Conservation (phyloP, 495 filamentous ascomycete species). For the Terfezia boudieri region DNA sequence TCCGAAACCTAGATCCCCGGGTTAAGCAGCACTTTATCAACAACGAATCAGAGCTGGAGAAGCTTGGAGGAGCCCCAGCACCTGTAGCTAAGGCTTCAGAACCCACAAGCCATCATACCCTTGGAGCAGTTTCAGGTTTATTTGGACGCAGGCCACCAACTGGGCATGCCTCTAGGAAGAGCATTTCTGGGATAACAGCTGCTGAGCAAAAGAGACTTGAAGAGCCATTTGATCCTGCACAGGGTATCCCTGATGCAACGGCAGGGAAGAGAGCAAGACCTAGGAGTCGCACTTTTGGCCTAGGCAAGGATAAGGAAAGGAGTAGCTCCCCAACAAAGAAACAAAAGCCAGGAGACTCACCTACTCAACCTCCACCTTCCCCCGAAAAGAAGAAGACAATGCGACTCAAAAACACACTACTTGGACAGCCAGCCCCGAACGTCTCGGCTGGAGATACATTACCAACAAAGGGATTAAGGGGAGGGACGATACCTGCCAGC, state of each 20-base stretch:
- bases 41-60: slow-evolving; percentile 37
- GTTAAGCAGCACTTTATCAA: slow-evolving; percentile 91
- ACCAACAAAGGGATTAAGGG: slow-evolving; percentile 23
- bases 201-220: slow-evolving; percentile 7
- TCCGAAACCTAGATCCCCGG: slow-evolving; percentile 65
- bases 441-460: slow-evolving; percentile 25
- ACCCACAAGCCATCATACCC: background rate
- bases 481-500: slow-evolving; percentile 11
- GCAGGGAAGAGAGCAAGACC: slow-evolving; percentile 30
- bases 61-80: slow-evolving; percentile 10
- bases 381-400: slow-evolving; percentile 26
- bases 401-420: slow-evolving; percentile 26
- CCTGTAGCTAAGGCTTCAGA: slow-evolving; percentile 3
- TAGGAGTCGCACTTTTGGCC: slow-evolving; percentile 20
- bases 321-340: background rate
- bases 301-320: slow-evolving; percentile 24
- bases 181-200: slow-evolving; percentile 21
- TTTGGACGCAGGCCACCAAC: slow-evolving; percentile 40
- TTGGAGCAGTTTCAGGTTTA: slow-evolving; percentile 22
- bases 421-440: slow-evolving; percentile 25
- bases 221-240: slow-evolving; percentile 1
- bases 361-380: slow-evolving; percentile 20
- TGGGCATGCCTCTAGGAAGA: slow-evolving; percentile 44
- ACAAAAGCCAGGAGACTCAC: slow-evolving; percentile 14
- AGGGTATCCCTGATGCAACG: slow-evolving; percentile 4